Evolutionary conservation across 139 green algal species (phyloP), one percentile per base, ranked within the genome.

Genomic region (Asterochloris sp.): DNA sequence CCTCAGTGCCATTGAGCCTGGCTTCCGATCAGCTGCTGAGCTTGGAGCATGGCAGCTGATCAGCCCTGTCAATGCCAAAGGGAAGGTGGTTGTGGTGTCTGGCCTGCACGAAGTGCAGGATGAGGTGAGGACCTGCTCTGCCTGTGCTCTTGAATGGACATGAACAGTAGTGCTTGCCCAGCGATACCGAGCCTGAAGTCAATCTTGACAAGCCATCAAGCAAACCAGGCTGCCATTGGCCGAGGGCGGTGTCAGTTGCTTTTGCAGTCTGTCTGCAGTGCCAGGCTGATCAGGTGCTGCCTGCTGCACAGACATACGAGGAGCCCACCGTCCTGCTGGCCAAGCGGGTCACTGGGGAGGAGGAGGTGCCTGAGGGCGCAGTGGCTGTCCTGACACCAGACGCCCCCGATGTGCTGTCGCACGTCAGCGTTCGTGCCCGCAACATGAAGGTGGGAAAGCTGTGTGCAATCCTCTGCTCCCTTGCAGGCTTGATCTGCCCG

Each of bases 31-130:
- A 28, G 89, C 91, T 17, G 96, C 96, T 9, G 92, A 96, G 79
- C 89, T 99, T 82, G 93, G 94, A 66, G 91, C 95, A 13, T 99
- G 96, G 96, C 93, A 98, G 89, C 85, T 98, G 62, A 97, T 98
- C 89, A 93, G 85, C 83, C 95, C 94, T 13, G 84, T 87, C 21
- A 82, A 87, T 61, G 91, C 86, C 17, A 85, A 83, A 19, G 95
- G 96, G 82, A 67, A 89, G n/a, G 85, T 98, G 67, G 86, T 90
- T 74, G 84, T 94, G 60, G 94, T 96, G 21, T 69, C 87, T 13
- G 88, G 89, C 77, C 91, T 98, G 77, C 85, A 92, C 75, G 89
- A 91, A 80, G 91, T 98, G 60, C 93, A 97, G 91, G 94, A 98
- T 74, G 92, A 97, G 88, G 89, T 86, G 63, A 24, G 78, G 16